Base-by-base conservation (phyloP, 192 early-diverging fungal species). In the Umbelopsis isabellina region DNA sequence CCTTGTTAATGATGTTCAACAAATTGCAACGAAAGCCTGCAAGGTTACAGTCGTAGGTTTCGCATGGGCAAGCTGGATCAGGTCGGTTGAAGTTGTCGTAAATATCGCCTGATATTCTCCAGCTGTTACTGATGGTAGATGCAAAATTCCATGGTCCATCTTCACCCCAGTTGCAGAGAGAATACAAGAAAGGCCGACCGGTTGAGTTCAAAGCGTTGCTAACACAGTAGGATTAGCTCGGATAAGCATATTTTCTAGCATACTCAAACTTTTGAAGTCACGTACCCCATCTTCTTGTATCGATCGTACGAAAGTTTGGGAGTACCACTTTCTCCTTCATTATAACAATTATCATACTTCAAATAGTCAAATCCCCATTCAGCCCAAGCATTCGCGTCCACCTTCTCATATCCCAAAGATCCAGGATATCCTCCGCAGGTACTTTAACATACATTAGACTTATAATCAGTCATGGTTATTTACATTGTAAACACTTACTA, bases 311-410 rank as follows among this genome's bases (percentile, higher is more conserved):
- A 58, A 22, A 72, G 75, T 46, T 80, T 72, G 2, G 72, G 64
- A 1, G 85, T 85, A 18, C 73, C 79, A 35, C 70, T 78, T 1
- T 66, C 47, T 66, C 82, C 72, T 69, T 86, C 55, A 46, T 80
- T 71, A 49, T 78, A 74, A 69, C 88, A 90, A 47, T 87, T 88
- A 51, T 90, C 88, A 50, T 86, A 79, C 66, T 90, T 90, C 11
- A 88, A 70, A 74, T 81, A 89, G 72, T 90, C 88, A 22, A 90
- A 75, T 22, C 72, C 84, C 88, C 87, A 88, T 6, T 46, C 33
- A 11, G 85, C 83, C 74, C 80, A 88, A 30, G 67, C 75, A 20
- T 58, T 52, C 11, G 86, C 83, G 70, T 90, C 88, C 27, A 69
- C 44, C 0, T 73, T 49, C 61, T 86, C 87, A 53, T 80, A 75